phyloP scores from a whole-genome alignment of 306 rosid genomes.

The Acacia melanoxylon region DNA sequence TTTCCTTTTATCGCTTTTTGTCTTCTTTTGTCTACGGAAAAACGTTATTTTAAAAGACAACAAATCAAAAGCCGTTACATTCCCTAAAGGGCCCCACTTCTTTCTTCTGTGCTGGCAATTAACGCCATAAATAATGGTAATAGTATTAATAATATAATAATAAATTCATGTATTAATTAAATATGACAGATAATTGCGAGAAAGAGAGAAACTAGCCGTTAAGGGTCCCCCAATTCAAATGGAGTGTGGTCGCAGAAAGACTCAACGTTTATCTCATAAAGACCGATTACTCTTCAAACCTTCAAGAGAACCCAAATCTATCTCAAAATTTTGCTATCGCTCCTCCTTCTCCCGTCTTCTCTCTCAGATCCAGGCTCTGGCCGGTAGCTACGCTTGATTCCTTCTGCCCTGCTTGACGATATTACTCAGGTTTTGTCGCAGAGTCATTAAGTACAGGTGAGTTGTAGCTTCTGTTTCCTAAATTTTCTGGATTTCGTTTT shows the following conservation, averaged over 20 bases:
- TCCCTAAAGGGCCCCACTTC: constrained; percentile 42
- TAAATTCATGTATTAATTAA: neutral
- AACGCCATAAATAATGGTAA: neutral
- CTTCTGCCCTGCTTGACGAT: constrained; percentile 4
- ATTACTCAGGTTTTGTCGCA: constrained; percentile 20
- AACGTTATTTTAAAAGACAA: neutral
- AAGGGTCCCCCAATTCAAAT: constrained; percentile 54
- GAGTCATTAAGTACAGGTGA: constrained; percentile 31
- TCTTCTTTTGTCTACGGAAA: constrained; percentile 20
- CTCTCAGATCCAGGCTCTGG: constrained; percentile 23
- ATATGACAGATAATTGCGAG: neutral
- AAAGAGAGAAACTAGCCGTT: constrained; percentile 82
- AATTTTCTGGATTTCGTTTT: neutral
- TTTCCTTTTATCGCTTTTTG: constrained; percentile 28
- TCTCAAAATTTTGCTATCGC: neutral
- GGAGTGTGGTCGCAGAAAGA: constrained; percentile 33
- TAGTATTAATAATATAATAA: neutral
- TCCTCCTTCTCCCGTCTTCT: constrained; percentile 11
- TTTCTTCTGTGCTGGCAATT: constrained; percentile 15
- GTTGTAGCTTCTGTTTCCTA: constrained; percentile 30
- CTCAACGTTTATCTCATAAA: constrained; percentile 30
- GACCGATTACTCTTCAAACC: constrained; percentile 23
- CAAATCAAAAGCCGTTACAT: constrained; percentile 47
- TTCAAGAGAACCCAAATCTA: neutral
- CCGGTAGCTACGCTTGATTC: constrained; percentile 25